Base-by-base conservation (phyloP, 1,284 basidiomycete genomes). In the Tremellales sp. region DNA sequence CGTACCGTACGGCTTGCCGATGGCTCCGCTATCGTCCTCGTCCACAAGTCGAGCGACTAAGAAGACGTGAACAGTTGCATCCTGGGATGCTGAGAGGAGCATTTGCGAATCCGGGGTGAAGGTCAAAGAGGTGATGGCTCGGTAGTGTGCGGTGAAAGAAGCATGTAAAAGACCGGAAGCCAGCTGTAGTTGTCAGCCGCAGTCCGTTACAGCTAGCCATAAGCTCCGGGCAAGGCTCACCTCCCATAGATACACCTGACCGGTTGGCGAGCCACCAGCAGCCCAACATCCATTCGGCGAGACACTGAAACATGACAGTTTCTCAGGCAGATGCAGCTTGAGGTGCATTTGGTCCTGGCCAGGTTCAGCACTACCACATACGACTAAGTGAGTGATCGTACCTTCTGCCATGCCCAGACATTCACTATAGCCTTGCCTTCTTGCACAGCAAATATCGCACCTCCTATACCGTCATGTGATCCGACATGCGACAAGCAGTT, bases 171-270 rank as follows among this genome's bases (percentile, higher is more conserved):
- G 84, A 6, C 94, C 94, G 3, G 91, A 94, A 2, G 86, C 80
- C 60, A 92, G 79, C 89, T 96, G 74, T n/a, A 35, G 15, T 12
- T 27, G 17, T 49, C 22, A 46, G n/a, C 17, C 19, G 7, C 19
- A 33, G n/a, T n/a, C n/a, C n/a, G n/a, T n/a, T n/a, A n/a, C n/a
- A n/a, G n/a, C n/a, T n/a, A 23, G 26, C 13, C 8, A 5, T 5
- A 36, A 23, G 10, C 27, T 12, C 3, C 5, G 19, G 2, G 24
- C 12, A 17, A 43, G n/a, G 77, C 83, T 62, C 59, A 84, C 90
- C 86, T 96, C 91, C 94, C 94, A 98, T 1, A 98, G 74, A 67
- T 92, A 93, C 62, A 97, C 82, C 45, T 91, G 83, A 24, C 94
- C 94, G 64, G 88, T 86, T 2, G 81, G 74, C 0, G 89, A 92